phyloP scores from a whole-genome alignment of 805 yeast species.

The Komagataella kurtzmanii region DNA sequence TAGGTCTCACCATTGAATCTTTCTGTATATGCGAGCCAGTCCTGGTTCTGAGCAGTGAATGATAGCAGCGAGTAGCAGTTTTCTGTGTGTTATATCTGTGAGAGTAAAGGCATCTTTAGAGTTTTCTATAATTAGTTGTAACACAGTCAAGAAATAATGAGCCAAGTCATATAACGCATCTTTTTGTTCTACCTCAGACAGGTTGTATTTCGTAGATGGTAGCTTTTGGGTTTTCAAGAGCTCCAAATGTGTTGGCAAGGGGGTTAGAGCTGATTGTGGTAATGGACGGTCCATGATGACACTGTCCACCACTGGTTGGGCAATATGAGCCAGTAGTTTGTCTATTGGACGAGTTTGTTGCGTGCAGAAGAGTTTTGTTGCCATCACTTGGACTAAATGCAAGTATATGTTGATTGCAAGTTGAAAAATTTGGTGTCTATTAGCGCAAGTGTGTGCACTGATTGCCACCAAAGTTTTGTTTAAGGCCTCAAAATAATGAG shows the following conservation, averaged over 20 bases:
- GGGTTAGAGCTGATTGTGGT: neutral
- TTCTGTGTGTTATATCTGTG: neutral
- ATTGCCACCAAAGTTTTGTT: neutral
- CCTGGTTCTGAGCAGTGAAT: neutral
- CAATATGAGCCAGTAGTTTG: neutral
- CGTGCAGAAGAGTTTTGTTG: neutral
- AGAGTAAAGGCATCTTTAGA: neutral
- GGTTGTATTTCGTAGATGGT: neutral
- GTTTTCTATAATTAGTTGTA: neutral
- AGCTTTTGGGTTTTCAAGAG: neutral
- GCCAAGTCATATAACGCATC: neutral
- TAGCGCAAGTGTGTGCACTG: neutral
- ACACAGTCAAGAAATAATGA: neutral
- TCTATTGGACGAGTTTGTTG: neutral
- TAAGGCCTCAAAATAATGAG: neutral
- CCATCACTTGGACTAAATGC: neutral
- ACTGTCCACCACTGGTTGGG: neutral
- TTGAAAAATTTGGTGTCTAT: neutral
- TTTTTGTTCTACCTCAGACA: neutral
- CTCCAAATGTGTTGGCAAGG: neutral
- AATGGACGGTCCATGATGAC: neutral
- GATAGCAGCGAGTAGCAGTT: neutral
- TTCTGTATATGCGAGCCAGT: neutral
- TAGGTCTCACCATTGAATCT: neutral
- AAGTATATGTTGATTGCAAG: neutral